Evolutionary conservation across 495 filamentous ascomycete genomes (phyloP), one percentile per base, ranked within the genome.

Genomic region (Penicillium arizonense): DNA sequence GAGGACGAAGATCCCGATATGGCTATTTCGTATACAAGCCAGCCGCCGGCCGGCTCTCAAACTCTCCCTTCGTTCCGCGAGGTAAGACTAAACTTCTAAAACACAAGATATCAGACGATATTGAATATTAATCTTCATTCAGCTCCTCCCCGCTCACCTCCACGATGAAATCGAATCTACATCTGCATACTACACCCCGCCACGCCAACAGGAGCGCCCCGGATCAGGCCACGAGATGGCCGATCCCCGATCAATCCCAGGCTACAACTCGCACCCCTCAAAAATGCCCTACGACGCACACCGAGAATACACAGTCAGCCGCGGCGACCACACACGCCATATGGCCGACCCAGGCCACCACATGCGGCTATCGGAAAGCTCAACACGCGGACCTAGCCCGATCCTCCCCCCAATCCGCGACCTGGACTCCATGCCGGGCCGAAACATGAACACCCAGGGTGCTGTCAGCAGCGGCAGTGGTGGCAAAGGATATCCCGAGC

Each of bases 91-190:
- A 21, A 42, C 33, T 6, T 35, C 33, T 24, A 21, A 44, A 39
- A 3, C 38, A 11, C 1, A 24, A 12, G 18, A 40, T 4, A 40
- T 20, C 16, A 21, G 3, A 39, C 18, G 18, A 18, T 18, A 18
- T 18, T 18, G 18, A 2, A 20, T 39, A n/a, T 30, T 50, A 23
- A 50, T 16, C 12, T n/a, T 16, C 18, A 2, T 4, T 1, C 35
- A 77, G 74, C 61, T 77, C 6, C 73, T 77, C 28, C 74, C 74
- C 21, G 61, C 73, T 47, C 73, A 77, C 55, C 66, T 77, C 5
- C 74, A 76, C 54, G 73, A 76, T 50, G 74, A 75, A 56, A 77
- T 77, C 48, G 74, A 77, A 23, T 76, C 72, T 26, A 50, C 38
- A 18, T 73, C 71, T 9, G 61, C 72, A 52, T 74, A 70, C 56